Conservation (phyloP, 192 early-diverging fungal species). For the Coemansia sp. region DNA sequence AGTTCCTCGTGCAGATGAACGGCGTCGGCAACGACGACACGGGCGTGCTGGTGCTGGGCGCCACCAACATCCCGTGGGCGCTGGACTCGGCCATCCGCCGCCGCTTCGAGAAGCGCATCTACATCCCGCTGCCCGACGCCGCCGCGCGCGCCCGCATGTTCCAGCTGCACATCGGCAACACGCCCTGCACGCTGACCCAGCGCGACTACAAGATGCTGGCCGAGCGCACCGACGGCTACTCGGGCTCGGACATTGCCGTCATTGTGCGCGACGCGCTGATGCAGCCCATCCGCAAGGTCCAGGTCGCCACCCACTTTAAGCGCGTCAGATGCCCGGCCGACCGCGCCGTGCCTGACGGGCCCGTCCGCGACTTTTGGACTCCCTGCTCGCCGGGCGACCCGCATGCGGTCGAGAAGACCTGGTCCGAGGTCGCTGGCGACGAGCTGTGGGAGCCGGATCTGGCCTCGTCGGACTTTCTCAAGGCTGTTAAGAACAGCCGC, state of each 20-base stretch:
- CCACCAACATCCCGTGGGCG: constrained; percentile 98
- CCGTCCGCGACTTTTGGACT: constrained; percentile 64
- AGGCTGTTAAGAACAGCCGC: constrained; percentile 73
- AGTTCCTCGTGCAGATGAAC: constrained; percentile 99
- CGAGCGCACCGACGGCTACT: constrained; percentile 87
- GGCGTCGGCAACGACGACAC: constrained; percentile 95
- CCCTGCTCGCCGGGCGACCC: constrained; percentile 96
- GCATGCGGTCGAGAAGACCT: constrained; percentile 83
- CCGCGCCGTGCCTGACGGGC: constrained; percentile 16
- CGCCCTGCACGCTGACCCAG: constrained; percentile 75
- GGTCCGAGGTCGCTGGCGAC: constrained; percentile 83
- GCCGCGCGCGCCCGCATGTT: constrained; percentile 91
- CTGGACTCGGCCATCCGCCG: constrained; percentile 92
- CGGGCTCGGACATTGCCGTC: constrained; percentile 95
- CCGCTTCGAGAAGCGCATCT: constrained; percentile 97
- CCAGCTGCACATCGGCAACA: constrained; percentile 89
- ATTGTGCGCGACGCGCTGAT: constrained; percentile 96
- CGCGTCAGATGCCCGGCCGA: constrained; percentile 44
- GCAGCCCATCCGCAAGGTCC: constrained; percentile 97
- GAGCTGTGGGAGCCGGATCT: constrained; percentile 93
- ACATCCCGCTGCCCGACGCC: constrained; percentile 93
- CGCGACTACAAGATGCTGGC: constrained; percentile 78
- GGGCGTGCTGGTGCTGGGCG: constrained; percentile 94
- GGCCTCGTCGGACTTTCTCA: constrained; percentile 81
- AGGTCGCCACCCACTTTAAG: constrained; percentile 91